Base-by-base conservation (phyloP, 257 asterid species). In the Ballota nigra region DNA sequence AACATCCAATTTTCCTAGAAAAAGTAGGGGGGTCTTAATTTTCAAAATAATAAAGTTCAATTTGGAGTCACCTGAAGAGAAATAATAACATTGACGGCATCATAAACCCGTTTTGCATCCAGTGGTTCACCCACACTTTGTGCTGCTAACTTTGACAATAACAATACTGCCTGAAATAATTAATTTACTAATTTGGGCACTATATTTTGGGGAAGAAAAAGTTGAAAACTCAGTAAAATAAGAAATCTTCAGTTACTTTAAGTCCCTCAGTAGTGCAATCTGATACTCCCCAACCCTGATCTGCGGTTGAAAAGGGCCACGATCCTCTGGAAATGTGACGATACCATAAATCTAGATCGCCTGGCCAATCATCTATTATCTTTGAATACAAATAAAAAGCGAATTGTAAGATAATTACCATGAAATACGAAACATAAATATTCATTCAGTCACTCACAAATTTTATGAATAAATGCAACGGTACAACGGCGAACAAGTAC, bases 301-400 rank as follows among this genome's bases (percentile, higher is more conserved):
- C 99, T 68, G 90, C 96, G 26, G 94, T 89, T 51, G 99, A 95
- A 78, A 95, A 95, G 40, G 99, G 97, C 99, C 99, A 95, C 76
- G 97, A 98, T 45, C 99, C 99, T 89, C 92, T 95, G 29, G 99
- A 95, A 78, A 95, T 88, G 84, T 95, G 99, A 29, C 99, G 97
- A 78, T 86, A 88, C 97, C 97, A 95, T 65, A 11, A 68, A 77
- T 79, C 80, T 43, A 89, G 89, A 77, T 92, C 68, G 33, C 99
- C 99, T 7, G 97, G 87, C 85, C 97, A 89, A 78, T 92, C 88
- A 68, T 92, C 97, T 63, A 70, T 66, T 68, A 95, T 98, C 99
- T 95, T 79, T 77, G 72, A 76, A 63, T 33, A 6, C 5, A 33
- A 69, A 74, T 20, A 63, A 65, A 43, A 38, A 22, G 43, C 34